A percentile compares a stretch with the other conserved stretches of the same genome.
phyloP scores from a whole-genome alignment of 345 rosid genomes.

The Rhodamnia argentea region DNA sequence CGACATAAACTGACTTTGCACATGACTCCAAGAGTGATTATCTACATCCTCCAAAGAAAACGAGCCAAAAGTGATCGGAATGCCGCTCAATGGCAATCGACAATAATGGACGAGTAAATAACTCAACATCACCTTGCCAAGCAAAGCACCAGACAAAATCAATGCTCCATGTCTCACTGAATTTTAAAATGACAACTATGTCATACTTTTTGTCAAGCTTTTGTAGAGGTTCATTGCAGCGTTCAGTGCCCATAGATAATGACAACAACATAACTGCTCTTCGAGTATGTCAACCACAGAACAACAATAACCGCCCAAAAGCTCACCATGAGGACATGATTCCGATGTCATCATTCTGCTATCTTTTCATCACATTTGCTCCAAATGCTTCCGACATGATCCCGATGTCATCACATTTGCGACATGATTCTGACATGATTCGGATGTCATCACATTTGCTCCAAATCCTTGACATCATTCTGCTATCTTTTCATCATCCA shows the following conservation, averaged over 20 bases:
- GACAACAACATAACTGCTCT: background rate
- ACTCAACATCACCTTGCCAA: too few relatives aligned
- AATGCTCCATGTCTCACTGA: too few relatives aligned
- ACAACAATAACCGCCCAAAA: background rate
- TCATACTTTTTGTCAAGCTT: constrained; percentile 59
- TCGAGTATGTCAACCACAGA: background rate
- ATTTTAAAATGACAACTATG: constrained; percentile 60
- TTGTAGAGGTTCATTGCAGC: constrained; percentile 41
- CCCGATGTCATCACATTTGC: constrained; percentile 96
- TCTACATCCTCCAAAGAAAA: too few relatives aligned
- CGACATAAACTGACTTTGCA: too few relatives aligned
- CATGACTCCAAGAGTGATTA: too few relatives aligned
- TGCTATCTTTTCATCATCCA: constrained; percentile 83
- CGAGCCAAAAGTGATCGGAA: too few relatives aligned
- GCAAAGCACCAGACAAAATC: too few relatives aligned
- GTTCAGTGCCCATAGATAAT: constrained; percentile 50
- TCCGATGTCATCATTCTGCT: constrained; percentile 92
- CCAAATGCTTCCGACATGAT: constrained; percentile 88
- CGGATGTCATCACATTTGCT: constrained; percentile 93
- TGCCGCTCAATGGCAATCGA: too few relatives aligned
- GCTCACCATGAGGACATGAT: constrained; percentile 77
- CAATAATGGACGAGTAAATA: too few relatives aligned
- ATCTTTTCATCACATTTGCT: constrained; percentile 85
- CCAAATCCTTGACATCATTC: constrained; percentile 94
- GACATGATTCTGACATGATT: too few relatives aligned